Conservation (phyloP, 1,284 basidiomycete species). For the Fomitopsis betulina region DNA sequence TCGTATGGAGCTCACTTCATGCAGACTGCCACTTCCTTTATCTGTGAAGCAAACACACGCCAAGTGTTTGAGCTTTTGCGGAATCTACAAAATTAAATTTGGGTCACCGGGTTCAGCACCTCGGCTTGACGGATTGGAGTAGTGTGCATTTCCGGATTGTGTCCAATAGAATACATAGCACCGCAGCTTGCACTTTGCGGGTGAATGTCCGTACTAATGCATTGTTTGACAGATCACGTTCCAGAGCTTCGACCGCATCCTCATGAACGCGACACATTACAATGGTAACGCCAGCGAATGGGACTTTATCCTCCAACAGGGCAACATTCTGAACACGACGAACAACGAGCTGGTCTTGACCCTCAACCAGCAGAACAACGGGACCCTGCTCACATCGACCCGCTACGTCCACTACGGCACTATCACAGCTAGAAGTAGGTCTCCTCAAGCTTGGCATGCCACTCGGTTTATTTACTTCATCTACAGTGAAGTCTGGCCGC, state of each 20-base stretch:
- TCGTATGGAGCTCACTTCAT: no score
- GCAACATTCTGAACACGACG: constrained; percentile 58
- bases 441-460: constrained; percentile 4
- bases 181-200: not conserved
- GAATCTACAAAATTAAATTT: no score
- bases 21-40: no score
- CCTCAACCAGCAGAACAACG: constrained; percentile 65
- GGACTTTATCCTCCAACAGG: constrained; percentile 70
- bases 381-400: constrained; percentile 75
- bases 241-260: constrained; percentile 60
- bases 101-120: no score
- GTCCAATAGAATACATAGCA: no score
- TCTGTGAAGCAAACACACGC: no score
- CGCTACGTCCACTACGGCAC: constrained; percentile 79
- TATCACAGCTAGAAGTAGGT: constrained; percentile 63
- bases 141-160: no score
- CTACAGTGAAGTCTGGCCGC: constrained; percentile 59
- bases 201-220: not conserved
- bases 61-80: no score
- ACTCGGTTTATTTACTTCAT: not conserved
- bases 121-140: no score
- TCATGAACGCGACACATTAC: constrained; percentile 59
- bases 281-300: constrained; percentile 72
- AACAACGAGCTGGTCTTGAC: constrained; percentile 60
- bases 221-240: constrained; percentile 49